phyloP scores from a whole-genome alignment of 2,329 filamentous ascomycete genomes.

The Stromatinia cepivora region DNA sequence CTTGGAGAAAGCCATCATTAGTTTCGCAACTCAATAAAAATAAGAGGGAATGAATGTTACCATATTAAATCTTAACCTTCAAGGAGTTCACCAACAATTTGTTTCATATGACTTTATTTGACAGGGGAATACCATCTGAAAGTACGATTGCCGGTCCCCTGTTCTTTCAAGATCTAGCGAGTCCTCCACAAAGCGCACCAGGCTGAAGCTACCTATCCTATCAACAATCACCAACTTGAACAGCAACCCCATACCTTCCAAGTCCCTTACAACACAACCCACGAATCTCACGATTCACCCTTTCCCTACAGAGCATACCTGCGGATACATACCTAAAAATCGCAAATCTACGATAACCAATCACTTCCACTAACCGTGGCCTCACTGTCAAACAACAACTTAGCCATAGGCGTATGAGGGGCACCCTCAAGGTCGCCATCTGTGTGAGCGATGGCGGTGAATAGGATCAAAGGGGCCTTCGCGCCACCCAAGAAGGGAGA shows the following conservation, averaged over 20 bases:
- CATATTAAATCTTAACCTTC: slow-evolving; percentile 28
- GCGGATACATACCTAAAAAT: background rate
- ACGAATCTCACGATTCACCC: slow-evolving; percentile 7
- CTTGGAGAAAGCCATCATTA: slow-evolving; percentile 38
- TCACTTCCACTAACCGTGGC: slow-evolving; percentile 30
- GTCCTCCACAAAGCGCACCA: slow-evolving; percentile 21
- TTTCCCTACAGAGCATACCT: background rate
- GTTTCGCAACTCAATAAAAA: slow-evolving; percentile 14
- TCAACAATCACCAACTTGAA: slow-evolving; percentile 21
- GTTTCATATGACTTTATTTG: slow-evolving; percentile 32
- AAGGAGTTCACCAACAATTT: slow-evolving; percentile 11
- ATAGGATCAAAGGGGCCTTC: slow-evolving; percentile 92
- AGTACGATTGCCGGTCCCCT: slow-evolving; percentile 23
- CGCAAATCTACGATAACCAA: background rate
- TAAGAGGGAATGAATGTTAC: slow-evolving; percentile 27
- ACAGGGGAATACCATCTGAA: slow-evolving; percentile 28
- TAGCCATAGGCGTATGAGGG: slow-evolving; percentile 41
- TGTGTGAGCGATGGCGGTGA: slow-evolving; percentile 76
- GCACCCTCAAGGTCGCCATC: slow-evolving; percentile 43
- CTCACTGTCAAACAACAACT: slow-evolving; percentile 29
- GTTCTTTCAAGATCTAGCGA: slow-evolving; percentile 23
- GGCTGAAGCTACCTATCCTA: slow-evolving; percentile 22
- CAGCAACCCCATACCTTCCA: slow-evolving; percentile 22
- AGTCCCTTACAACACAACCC: slow-evolving; percentile 8
- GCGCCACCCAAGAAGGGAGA: slow-evolving; percentile 93